Base-by-base conservation (phyloP, 768 basidiomycete genomes). In the Lepiota venenata region DNA sequence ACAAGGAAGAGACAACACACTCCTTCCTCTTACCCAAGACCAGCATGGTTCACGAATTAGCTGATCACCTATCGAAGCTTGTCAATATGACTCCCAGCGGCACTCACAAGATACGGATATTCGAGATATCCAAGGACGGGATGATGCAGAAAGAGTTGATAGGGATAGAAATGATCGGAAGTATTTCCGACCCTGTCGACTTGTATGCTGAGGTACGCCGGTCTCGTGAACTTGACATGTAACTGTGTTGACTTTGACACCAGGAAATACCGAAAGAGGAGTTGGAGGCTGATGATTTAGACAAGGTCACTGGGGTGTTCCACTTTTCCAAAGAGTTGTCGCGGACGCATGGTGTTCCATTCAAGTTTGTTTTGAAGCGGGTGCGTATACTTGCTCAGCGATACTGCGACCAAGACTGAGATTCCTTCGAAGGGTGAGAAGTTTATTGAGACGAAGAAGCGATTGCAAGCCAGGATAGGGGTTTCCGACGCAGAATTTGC, bases 1-100 rank as follows among this genome's bases (percentile, higher is more conserved):
- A 99, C 75, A 95, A 91, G 74, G 97, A 98, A 73, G 97, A 99
- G 75, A 83, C 84, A 8, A 80, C 88, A 14, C 81, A 90, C 68
- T 76, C 91, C 5, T 98, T 98, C 88, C 79, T 98, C 36, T 73
- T 98, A 38, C 97, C 95, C 16, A 99, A 98, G 81, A 99, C 96
- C 52, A 95, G 89, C 69, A 85, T 87, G 65, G 83, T 98, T 46
- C 85, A 89, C 66, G 94, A 98, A 55, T 77, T 99, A 16, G 84
- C 89, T 1, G 94, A 98, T 38, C 81, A 92, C 57, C 76, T 98
- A 14, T 72, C 85, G 40, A 96, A 94, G 69, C 76, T 82, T 55
- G 92, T 98, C 59, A 91, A 87, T 39, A 67, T 98, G 57, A 76
- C 88, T n/a, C 72, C 87, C 0, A 76, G 77, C 42, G 91, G 91